Evolutionary conservation across 139 green algal species (phyloP), one percentile per base, ranked within the genome.

Genomic region (Edaphochlamys debaryana): DNA sequence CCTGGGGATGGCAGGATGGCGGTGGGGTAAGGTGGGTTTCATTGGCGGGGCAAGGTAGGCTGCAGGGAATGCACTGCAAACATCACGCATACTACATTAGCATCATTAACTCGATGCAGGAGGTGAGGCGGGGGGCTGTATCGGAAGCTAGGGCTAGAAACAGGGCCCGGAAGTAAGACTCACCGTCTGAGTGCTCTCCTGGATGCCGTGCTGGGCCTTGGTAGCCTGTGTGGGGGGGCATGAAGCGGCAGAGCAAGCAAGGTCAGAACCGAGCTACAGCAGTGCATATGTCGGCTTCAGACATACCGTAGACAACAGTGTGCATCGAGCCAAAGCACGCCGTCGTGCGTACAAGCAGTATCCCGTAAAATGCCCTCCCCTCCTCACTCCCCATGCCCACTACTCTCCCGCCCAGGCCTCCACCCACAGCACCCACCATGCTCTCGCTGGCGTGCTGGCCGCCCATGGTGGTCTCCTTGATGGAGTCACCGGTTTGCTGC

Each of bases 401-500:
- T 62, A 22, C 42, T 13, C 9, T 48, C 6, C n/a, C 25, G 2
- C 45, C 20, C 4, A 37, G 25, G 60, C 60, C 56, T 69, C 56
- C 11, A 2, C 8, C 58, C 29, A 17, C 5, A 27, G 11, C 60
- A 38, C 60, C 13, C n/a, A 81, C 75, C 75, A 58, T 29, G 6
- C 30, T 37, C 75, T 81, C 60, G 29, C 60, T 37, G 9, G 22
- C 4, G 42, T 81, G 75, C 75, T 62, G 40, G 41, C 30, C 40
- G 75, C 75, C 75, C 75, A 81, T 71, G 75, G 41, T 36, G 0
- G 41, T 38, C 75, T 81, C 75, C 75, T 81, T 60, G 40, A 71
- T 25, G 38, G 71, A 27, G 38, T 81, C 75, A 32, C 58, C 75
- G 20, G 36, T 67, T n/a, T 79, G 30, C 71, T 79, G 71, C 34